Conservation (phyloP, 2,329 filamentous ascomycete species). For the Cladosporium cucumerinum region DNA sequence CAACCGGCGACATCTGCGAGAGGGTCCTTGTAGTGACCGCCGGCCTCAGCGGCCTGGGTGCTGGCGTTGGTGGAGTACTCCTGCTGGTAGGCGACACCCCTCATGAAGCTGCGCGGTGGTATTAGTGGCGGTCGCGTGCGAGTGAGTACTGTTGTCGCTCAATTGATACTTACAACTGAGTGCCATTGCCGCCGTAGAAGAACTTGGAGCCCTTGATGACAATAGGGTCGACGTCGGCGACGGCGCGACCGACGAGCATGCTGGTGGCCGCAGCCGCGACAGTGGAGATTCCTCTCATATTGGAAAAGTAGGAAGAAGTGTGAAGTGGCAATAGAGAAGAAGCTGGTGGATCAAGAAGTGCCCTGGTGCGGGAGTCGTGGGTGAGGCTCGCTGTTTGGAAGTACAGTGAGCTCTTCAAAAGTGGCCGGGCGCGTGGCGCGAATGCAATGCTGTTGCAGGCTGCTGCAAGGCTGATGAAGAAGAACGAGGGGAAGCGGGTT, state of each 20-base stretch:
- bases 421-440: constrained; percentile 10
- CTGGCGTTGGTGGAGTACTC: constrained; percentile 51
- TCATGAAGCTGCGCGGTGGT: constrained; percentile 62
- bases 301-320: constrained; percentile 26
- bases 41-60: constrained; percentile 50
- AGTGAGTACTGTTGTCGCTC: background rate
- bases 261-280: constrained; percentile 47
- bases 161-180: constrained; percentile 58
- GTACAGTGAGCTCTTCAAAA: constrained; percentile 18
- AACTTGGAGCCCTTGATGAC: constrained; percentile 80
- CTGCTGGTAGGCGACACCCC: constrained; percentile 91
- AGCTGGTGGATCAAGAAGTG: constrained; percentile 1
- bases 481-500: constrained; percentile 22
- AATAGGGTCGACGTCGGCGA: constrained; percentile 61
- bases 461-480: constrained; percentile 17
- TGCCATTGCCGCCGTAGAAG: constrained; percentile 80
- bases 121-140: constrained; percentile 12
- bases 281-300: constrained; percentile 53
- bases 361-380: constrained; percentile 15
- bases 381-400: background rate
- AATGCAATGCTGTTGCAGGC: background rate
- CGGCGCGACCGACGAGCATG: constrained; percentile 35
- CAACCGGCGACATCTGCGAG: constrained; percentile 69
- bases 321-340: background rate
- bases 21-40: constrained; percentile 70